phyloP scores from a whole-genome alignment of 495 filamentous ascomycete species.

The Corynascus novoguineensis region DNA sequence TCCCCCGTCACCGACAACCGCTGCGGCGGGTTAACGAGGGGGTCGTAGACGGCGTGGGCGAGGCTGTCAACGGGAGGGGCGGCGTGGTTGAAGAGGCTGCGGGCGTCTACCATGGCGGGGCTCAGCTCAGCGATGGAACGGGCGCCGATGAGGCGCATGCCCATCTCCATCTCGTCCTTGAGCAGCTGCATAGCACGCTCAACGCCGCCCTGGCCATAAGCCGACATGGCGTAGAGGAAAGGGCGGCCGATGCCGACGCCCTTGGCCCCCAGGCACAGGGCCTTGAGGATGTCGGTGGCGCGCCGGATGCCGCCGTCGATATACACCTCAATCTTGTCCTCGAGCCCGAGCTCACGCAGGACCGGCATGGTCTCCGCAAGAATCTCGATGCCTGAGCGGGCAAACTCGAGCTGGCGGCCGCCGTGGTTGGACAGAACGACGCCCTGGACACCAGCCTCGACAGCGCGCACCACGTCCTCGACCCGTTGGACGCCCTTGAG shows the following conservation, averaged over 20 bases:
- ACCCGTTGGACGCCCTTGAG: slow-evolving; percentile 96
- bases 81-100: slow-evolving; percentile 65
- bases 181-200: slow-evolving; percentile 90
- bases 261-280: slow-evolving; percentile 84
- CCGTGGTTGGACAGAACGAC: slow-evolving; percentile 97
- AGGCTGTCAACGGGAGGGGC: slow-evolving; percentile 65
- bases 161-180: slow-evolving; percentile 99
- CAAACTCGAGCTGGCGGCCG: slow-evolving; percentile 92
- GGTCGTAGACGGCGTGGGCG: slow-evolving; percentile 38
- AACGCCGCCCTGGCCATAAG: slow-evolving; percentile 84
- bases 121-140: slow-evolving; percentile 68
- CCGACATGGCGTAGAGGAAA: slow-evolving; percentile 92
- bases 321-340: slow-evolving; percentile 83
- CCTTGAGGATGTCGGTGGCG: slow-evolving; percentile 94
- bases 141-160: slow-evolving; percentile 88
- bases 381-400: slow-evolving; percentile 85
- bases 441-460: slow-evolving; percentile 79
- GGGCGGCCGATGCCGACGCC: slow-evolving; percentile 93
- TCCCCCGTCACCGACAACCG: slow-evolving; percentile 20
- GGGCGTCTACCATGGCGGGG: slow-evolving; percentile 69
- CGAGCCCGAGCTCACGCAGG: slow-evolving; percentile 72
- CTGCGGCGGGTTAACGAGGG: slow-evolving; percentile 40
- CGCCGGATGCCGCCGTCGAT: slow-evolving; percentile 87
- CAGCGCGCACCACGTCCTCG: slow-evolving; percentile 84
- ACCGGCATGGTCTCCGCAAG: slow-evolving; percentile 96